Evolutionary conservation across 2,329 filamentous ascomycete genomes (phyloP).

Genomic region (Penicillium sp.): DNA sequence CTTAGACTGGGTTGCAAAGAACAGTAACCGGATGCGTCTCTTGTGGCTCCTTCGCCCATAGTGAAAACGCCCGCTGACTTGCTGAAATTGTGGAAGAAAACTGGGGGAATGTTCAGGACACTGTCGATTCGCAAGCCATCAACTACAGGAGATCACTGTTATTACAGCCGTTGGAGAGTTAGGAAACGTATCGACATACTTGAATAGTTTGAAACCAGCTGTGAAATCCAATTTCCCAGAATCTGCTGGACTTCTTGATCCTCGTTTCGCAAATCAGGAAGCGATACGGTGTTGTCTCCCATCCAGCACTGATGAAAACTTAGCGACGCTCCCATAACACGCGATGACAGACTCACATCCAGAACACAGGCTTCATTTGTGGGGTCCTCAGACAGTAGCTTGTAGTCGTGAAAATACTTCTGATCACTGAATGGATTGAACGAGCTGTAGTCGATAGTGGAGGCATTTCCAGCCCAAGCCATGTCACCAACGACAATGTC

Average conservation of each 20-base stretch:
- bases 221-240: constrained; percentile 42
- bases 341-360: constrained; percentile 4
- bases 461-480: constrained; percentile 26
- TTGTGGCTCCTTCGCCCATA: constrained; percentile 44
- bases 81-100: constrained; percentile 41
- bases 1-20: constrained; percentile 44
- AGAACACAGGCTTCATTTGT: constrained; percentile 30
- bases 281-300: constrained; percentile 47
- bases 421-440: constrained; percentile 26
- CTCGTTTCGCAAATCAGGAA: constrained; percentile 50
- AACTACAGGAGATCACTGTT: constrained; percentile 15
- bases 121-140: constrained; percentile 54
- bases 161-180: background rate
- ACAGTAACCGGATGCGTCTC: constrained; percentile 37
- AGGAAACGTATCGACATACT: constrained; percentile 9
- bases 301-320: constrained; percentile 47
- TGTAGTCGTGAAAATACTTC: constrained; percentile 32
- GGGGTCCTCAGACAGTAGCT: constrained; percentile 31
- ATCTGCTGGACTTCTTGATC: constrained; percentile 40
- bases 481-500: constrained; percentile 54
- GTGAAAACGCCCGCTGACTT: constrained; percentile 26
- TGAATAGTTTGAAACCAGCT: constrained; percentile 44
- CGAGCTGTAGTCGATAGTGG: constrained; percentile 26
- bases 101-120: constrained; percentile 45
- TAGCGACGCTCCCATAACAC: no score